A percentile compares a stretch with the other conserved stretches of the same genome.
phyloP scores from a whole-genome alignment of 441 rosid species.

The Populus hybrid region DNA sequence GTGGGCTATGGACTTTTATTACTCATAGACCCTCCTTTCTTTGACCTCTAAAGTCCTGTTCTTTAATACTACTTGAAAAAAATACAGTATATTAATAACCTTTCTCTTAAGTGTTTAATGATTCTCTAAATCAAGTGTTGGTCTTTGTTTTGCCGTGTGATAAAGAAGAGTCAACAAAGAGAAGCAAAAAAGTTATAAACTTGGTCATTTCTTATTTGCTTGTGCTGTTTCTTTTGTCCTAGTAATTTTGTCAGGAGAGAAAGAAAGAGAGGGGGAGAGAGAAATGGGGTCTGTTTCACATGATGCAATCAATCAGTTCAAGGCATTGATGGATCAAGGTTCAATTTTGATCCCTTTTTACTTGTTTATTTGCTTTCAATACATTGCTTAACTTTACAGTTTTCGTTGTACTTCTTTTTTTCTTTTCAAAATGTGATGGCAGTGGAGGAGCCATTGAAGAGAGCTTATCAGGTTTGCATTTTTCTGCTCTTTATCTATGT shows the following conservation, averaged over 20 bases:
- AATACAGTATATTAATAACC: background rate
- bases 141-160: background rate
- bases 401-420: background rate
- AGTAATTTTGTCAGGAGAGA: background rate
- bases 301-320: conserved; percentile 66
- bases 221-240: background rate
- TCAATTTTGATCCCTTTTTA: background rate
- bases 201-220: background rate
- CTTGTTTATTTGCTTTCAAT: background rate
- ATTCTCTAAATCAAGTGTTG: conserved; percentile 3
- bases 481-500: background rate
- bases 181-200: background rate
- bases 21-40: conserved; percentile 18
- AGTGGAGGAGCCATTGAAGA: conserved; percentile 80
- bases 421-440: conserved; percentile 25
- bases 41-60: conserved; percentile 10
- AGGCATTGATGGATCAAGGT: conserved; percentile 75
- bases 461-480: conserved; percentile 58
- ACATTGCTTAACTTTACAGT: background rate
- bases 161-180: conserved; percentile 5
- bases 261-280: background rate
- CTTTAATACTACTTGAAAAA: background rate
- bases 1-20: conserved; percentile 20
- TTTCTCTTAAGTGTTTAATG: background rate
- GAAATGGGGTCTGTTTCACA: conserved; percentile 56